phyloP scores from a whole-genome alignment of 768 basidiomycete species.

The Cantharellus anzutake region DNA sequence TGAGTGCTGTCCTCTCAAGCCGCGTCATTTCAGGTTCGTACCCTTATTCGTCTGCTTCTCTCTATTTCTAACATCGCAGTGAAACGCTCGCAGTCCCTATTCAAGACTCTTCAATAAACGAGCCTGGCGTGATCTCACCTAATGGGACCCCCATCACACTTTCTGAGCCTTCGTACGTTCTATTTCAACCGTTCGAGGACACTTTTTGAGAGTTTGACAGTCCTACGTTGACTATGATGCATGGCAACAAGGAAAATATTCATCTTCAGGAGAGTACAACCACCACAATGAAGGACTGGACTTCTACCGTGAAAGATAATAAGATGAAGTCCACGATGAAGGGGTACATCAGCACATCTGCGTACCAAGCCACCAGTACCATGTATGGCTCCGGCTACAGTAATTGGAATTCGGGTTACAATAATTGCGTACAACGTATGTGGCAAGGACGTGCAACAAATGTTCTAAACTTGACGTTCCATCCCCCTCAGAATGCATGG shows the following conservation, averaged over 20 bases:
- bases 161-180: constrained; percentile 10
- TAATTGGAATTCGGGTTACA: constrained; percentile 25
- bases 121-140: constrained; percentile 27
- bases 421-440: constrained; percentile 54
- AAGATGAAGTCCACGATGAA: neutral
- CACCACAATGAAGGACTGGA: neutral
- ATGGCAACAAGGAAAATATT: neutral
- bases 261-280: neutral
- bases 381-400: constrained; percentile 4
- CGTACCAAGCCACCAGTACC: neutral
- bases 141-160: constrained; percentile 28
- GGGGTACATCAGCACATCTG: neutral
- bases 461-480: neutral
- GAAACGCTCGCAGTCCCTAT: neutral
- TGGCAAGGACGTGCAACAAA: constrained; percentile 4
- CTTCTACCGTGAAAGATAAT: neutral
- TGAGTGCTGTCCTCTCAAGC: constrained; percentile 24
- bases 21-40: neutral
- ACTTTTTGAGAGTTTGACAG: neutral
- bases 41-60: neutral
- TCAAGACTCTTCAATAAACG: constrained; percentile 10
- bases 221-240: neutral
- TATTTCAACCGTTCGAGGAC: neutral
- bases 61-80: neutral
- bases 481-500: constrained; percentile 30